Base-by-base conservation (phyloP, 106 monocot species). In the Cymbidium sinense region DNA sequence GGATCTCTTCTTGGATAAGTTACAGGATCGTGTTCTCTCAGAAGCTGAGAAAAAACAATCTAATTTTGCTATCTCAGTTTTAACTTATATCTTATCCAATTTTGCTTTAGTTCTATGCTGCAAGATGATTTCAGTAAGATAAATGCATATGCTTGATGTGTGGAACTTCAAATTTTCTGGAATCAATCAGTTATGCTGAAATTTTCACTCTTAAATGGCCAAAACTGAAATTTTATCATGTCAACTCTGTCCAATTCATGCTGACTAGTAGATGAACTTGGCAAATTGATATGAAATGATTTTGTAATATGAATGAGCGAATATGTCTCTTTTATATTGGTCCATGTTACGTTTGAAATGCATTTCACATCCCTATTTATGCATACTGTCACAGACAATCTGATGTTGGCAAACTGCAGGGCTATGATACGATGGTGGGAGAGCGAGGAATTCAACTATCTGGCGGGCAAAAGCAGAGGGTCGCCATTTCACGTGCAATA, bases 381-480 rank as follows among this genome's bases (percentile, higher is more conserved):
- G 31, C 5, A 20, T 13, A 12, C 67, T 23, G 12, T 67, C 4
- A 67, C 2, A 31, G 4, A 15, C 47, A 15, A 13, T 12, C 13
- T 15, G 65, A 30, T 31, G 17, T 25, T 76, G 50, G 10, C n/a
- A 15, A 23, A 13, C 12, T 44, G 31, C 27, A 79, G 79, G 79
- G 79, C 8, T 79, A 79, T 35, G 25, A 72, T 13, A 72, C 79
- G 4, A 5, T 79, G 54, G 71, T 54, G 13, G 79, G 79, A 51
- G 79, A 79, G 67, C 44, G 72, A 79, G 72, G 79, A 9, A 23
- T 72, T 19, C 70, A 79, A 27, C 71, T 79, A 27, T 79, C 79
- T 12, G 79, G 79, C 10, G 79, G 79, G 4, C 79, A 79, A 6
- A 79, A 79, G 34, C 79, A 79, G n/a, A 37, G 79, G 33, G 72